phyloP scores from a whole-genome alignment of 257 asterid genomes.

The Nicotiana sylvestris region DNA sequence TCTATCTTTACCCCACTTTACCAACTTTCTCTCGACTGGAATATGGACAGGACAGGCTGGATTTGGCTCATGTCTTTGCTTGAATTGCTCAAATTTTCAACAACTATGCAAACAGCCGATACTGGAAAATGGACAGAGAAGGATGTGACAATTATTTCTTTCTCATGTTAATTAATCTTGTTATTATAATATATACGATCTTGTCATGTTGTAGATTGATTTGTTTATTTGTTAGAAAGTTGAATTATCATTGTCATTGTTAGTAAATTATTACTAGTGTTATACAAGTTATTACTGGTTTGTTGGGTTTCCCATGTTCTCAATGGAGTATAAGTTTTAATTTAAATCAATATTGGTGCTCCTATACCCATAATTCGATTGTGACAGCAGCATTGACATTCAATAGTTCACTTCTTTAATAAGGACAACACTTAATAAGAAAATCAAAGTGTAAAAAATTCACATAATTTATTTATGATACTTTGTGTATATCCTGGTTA shows the following conservation, averaged over 20 bases:
- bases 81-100: neutral
- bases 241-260: neutral
- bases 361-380: neutral
- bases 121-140: neutral
- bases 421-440: neutral
- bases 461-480: neutral
- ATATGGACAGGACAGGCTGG: constrained; percentile 16
- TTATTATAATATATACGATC: neutral
- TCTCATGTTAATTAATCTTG: neutral
- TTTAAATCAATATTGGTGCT: neutral
- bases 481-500: neutral
- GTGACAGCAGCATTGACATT: neutral
- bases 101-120: neutral
- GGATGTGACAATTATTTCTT: neutral
- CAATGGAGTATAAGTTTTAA: neutral
- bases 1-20: neutral
- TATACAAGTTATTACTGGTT: neutral
- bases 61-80: too few relatives aligned
- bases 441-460: neutral
- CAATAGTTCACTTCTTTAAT: neutral
- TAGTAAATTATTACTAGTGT: neutral
- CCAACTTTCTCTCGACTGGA: neutral
- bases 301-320: neutral
- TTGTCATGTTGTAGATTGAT: neutral
- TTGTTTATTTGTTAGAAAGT: neutral